Conservation (phyloP, 805 yeast genomes). For the Cyberlindnera euphorbiiphila region DNA sequence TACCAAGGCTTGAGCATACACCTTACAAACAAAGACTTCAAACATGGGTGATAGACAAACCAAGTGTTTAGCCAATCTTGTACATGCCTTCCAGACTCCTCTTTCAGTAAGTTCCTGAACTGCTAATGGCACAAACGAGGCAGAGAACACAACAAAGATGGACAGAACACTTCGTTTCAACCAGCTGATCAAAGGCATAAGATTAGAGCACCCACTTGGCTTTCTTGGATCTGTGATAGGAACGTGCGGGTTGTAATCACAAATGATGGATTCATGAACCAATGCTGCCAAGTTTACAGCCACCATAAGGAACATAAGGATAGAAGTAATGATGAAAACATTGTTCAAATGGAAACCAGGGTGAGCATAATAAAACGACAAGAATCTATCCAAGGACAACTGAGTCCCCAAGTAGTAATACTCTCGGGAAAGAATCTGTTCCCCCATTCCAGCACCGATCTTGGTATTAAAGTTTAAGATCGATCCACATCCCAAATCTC, state of each 20-base stretch:
- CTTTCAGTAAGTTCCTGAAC: constrained; percentile 76
- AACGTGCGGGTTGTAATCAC: constrained; percentile 53
- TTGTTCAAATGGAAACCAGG: constrained; percentile 85
- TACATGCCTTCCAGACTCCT: constrained; percentile 66
- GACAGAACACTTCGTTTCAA: constrained; percentile 68
- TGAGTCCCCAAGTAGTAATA: constrained; percentile 76
- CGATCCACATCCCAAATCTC: constrained; percentile 82
- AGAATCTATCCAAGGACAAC: constrained; percentile 70
- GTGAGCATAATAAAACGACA: constrained; percentile 80
- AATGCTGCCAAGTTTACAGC: constrained; percentile 60
- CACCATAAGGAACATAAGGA: constrained; percentile 57
- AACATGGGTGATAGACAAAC: constrained; percentile 71
- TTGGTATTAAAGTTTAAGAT: constrained; percentile 78
- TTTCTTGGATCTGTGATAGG: constrained; percentile 59
- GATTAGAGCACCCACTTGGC: constrained; percentile 70
- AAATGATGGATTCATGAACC: constrained; percentile 56
- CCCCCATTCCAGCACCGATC: constrained; percentile 91
- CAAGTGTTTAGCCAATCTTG: constrained; percentile 62
- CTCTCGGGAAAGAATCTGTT: constrained; percentile 79
- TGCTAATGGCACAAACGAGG: constrained; percentile 69
- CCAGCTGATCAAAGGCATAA: constrained; percentile 73
- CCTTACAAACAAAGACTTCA: constrained; percentile 75
- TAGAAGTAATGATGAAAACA: constrained; percentile 65
- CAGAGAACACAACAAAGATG: constrained; percentile 68
- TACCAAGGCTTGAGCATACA: constrained; percentile 65